Evolutionary conservation across 345 rosid species (phyloP), one percentile per base, ranked within the genome.

Genomic region (Gossypium ekmanianum): DNA sequence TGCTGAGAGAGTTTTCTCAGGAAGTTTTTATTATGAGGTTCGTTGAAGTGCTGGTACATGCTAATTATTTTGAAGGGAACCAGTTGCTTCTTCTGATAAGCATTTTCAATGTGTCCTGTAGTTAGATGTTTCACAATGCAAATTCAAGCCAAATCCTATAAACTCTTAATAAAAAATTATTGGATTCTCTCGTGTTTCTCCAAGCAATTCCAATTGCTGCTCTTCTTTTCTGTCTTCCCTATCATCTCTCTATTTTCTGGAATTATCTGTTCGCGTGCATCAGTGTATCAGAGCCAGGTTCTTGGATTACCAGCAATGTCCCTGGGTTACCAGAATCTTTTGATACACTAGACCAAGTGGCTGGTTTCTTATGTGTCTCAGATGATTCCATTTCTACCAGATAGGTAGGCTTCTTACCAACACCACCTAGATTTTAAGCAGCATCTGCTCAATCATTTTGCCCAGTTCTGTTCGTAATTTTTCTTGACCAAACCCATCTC

Each of bases 21-120:
- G 99, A 95, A 87, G 97, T 93, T 58, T 95, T 91, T 81, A 93
- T 93, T 67, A 89, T 95, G 98, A 91, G 98, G 98, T 95, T 76
- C 75, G 88, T 80, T 72, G 61, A 68, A 80, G 43, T 22, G 51
- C 59, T 52, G 62, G 14, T 72, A 12, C 26, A 16, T 77, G 56
- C 41, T 68, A 59, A 75, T 69, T 14, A 26, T 12, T 61, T 29
- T 17, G 62, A 66, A 39, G 61, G 27, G 75, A 39, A 62, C 14
- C 17, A 16, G 8, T 34, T n/a, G 43, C 27, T 1, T 73, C 22
- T 26, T 44, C 61, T 2, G 10, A 26, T 24, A 41, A 26, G 34
- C 14, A 13, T 58, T 45, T 41, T 18, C 20, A 26, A 58, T 59
- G 68, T 22, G 34, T 69, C 13, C 26, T 22, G n/a, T 67, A 47